Base-by-base conservation (phyloP, 805 yeast species). In the Kodamaea kakaduensis region DNA sequence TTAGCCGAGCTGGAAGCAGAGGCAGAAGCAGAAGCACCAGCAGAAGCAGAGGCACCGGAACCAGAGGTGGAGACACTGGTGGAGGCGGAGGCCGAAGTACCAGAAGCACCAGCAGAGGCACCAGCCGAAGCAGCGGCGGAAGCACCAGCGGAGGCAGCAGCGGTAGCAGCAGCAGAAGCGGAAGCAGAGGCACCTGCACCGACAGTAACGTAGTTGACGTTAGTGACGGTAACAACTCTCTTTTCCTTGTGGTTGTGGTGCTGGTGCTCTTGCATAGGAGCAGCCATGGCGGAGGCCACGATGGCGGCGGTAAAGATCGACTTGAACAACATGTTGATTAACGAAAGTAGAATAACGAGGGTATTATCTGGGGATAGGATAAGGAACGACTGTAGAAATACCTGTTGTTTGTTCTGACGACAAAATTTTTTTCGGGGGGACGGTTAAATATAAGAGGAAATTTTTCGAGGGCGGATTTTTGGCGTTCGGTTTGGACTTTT, bases 241-340 rank as follows among this genome's bases (percentile, higher is more conserved):
- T 71, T 77, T 55, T 76, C 77, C 44, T 60, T 15, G 61, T 82
- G 87, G 45, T 68, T 73, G 48, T 75, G 82, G 42, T 60, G 59
- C 42, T 40, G 37, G 37, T 43, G 38, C 12, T 36, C 35, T 38
- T 66, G 70, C 36, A 75, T 63, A 40, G 87, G 86, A 36, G 73
- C 76, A 43, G 85, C 82, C 25, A 71, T 41, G 33, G 72, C 69
- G 34, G 74, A 56, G 48, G 73, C 72, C 41, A 71, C 58, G 36
- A 77, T 52, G 35, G 77, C 52, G 36, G 80, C 75, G 36, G 73
- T 59, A 47, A 65, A 68, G 50, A 75, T 30, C 5, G 49, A 41
- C 40, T 43, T 43, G 42, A 45, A 45, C 32, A 45, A 43, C 49
- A 45, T 45, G n/a, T n/a, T n/a, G n/a, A 12, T 22, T 31, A 25